A percentile compares a stretch with the other conserved stretches of the same genome.
phyloP scores from a whole-genome alignment of 2,329 filamentous ascomycete genomes.

The Aureobasidium sp. region DNA sequence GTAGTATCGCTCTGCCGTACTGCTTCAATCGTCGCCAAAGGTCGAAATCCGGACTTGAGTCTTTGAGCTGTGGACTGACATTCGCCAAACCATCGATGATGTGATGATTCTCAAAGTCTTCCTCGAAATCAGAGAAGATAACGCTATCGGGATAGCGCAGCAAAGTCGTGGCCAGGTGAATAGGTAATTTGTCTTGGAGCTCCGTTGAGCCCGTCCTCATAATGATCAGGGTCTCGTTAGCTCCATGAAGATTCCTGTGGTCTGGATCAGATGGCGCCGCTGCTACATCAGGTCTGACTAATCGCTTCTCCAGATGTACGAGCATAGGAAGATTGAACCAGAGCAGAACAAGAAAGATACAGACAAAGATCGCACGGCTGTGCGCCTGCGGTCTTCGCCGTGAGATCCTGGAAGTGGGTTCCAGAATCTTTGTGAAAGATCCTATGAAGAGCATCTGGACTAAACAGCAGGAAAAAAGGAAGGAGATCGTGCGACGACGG shows the following conservation, averaged over 20 bases:
- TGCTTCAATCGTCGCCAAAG: conserved; percentile 21
- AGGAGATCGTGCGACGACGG: neutral
- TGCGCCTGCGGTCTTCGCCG: neutral
- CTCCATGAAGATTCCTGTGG: conserved; percentile 20
- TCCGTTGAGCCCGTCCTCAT: conserved; percentile 32
- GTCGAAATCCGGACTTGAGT: conserved; percentile 22
- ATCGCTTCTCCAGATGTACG: neutral
- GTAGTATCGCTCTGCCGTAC: conserved; percentile 16
- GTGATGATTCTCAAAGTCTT: conserved; percentile 27
- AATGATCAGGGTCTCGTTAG: conserved; percentile 45
- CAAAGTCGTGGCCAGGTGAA: conserved; percentile 29
- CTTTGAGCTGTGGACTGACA: conserved; percentile 17
- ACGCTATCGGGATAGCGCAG: conserved; percentile 27
- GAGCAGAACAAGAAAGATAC: neutral
- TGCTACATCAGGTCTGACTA: no score
- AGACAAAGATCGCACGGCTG: neutral
- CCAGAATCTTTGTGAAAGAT: neutral
- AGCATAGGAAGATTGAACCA: neutral
- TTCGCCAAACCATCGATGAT: conserved; percentile 25
- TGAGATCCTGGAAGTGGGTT: neutral
- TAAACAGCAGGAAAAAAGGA: neutral
- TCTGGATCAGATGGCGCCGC: neutral
- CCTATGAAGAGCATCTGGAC: neutral
- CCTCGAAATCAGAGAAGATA: conserved; percentile 32
- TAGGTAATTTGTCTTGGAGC: conserved; percentile 23